Conservation (phyloP, 148 eudicot species). For the Rhododendron ferrugineum region DNA sequence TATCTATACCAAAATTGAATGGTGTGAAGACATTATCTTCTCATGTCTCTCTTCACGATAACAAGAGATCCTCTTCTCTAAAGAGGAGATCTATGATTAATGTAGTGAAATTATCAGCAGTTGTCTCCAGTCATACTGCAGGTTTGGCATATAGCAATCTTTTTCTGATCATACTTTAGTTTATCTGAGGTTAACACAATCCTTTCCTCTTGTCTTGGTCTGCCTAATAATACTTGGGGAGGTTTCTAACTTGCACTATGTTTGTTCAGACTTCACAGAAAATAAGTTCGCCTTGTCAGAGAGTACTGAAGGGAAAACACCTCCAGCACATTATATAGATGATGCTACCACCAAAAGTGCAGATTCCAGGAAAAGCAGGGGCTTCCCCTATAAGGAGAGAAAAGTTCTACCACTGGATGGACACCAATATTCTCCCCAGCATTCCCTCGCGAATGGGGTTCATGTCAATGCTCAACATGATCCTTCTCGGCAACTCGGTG, state of each 20-base stretch:
- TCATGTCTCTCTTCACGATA: conserved; percentile 21
- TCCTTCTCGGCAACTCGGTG: conserved; percentile 30
- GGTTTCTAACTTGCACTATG: conserved; percentile 1
- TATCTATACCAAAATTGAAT: conserved; percentile 23
- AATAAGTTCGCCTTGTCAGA: conserved; percentile 23
- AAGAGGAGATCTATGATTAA: conserved; percentile 17
- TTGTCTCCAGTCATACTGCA: conserved; percentile 28
- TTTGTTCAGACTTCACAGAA: background rate
- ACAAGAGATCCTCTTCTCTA: conserved; percentile 20
- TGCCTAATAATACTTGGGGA: background rate
- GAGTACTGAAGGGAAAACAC: conserved; percentile 25
- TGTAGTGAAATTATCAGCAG: conserved; percentile 23
- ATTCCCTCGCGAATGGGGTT: conserved; percentile 19
- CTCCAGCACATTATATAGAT: conserved; percentile 27
- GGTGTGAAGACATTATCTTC: conserved; percentile 24
- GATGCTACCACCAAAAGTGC: conserved; percentile 25
- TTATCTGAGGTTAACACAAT: conserved; percentile 3
- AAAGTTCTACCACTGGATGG: conserved; percentile 18
- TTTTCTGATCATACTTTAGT: conserved; percentile 8
- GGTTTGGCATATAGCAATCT: conserved; percentile 31
- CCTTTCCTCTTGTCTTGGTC: background rate
- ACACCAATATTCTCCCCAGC: conserved; percentile 16
- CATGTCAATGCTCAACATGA: conserved; percentile 19
- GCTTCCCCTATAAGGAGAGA: conserved; percentile 27
- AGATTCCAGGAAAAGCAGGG: conserved; percentile 26